These are phyloP conservation scores for Solanum verrucosum DNA, from an alignment of 257 asterid genomes.

Conservation along the genomic window DNA sequence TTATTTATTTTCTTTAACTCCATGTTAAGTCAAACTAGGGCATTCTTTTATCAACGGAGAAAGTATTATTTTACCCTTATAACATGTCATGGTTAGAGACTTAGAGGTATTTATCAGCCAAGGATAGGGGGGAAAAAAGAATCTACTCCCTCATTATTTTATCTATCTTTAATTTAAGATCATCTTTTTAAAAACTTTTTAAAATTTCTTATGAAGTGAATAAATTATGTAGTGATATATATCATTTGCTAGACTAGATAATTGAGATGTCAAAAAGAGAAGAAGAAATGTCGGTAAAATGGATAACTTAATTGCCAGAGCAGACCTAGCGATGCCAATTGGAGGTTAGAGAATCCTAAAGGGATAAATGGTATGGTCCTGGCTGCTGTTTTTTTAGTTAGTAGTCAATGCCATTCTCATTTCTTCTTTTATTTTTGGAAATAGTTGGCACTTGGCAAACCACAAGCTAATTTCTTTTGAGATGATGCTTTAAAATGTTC, in stretches of 20 bases:
- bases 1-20: background rate
- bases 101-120: background rate
- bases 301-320: background rate
- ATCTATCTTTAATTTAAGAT: no score
- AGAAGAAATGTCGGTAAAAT: background rate
- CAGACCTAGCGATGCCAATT: background rate
- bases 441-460: background rate
- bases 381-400: background rate
- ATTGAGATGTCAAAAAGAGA: background rate
- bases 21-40: background rate
- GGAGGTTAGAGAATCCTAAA: background rate
- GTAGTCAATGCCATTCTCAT: background rate
- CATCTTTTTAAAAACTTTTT: background rate
- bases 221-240: background rate
- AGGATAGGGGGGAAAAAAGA: background rate
- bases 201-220: background rate
- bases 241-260: background rate
- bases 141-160: background rate
- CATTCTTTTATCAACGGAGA: background rate
- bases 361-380: background rate
- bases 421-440: background rate
- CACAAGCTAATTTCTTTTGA: background rate
- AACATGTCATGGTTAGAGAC: background rate
- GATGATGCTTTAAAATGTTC: background rate
- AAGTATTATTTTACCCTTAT: background rate